phyloP scores from a whole-genome alignment of 805 yeast species.

The Candida ortonii region DNA sequence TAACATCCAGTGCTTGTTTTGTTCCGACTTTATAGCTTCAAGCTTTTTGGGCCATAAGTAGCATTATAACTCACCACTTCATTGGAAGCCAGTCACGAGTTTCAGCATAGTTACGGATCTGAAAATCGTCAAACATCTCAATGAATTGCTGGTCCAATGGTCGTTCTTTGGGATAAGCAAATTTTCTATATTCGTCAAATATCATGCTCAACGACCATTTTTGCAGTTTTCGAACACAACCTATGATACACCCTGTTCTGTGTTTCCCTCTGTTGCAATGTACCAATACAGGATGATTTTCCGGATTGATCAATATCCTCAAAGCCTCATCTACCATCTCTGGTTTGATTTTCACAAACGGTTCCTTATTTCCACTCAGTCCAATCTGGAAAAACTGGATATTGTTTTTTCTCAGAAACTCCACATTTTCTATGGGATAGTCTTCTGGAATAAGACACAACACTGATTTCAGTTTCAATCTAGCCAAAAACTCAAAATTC shows the following conservation, averaged over 20 bases:
- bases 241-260: constrained; percentile 93
- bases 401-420: constrained; percentile 56
- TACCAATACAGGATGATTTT: constrained; percentile 84
- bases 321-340: constrained; percentile 76
- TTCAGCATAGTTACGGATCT: constrained; percentile 53
- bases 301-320: constrained; percentile 77
- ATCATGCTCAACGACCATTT: constrained; percentile 93
- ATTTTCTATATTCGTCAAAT: constrained; percentile 91
- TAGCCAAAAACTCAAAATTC: constrained; percentile 68
- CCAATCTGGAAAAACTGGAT: constrained; percentile 84
- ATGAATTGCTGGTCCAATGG: constrained; percentile 95
- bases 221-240: constrained; percentile 84
- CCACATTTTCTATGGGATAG: constrained; percentile 73
- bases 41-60: too few species aligned
- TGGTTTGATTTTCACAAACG: constrained; percentile 71
- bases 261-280: constrained; percentile 98
- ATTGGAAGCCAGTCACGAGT: constrained; percentile 62
- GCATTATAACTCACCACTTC: constrained; percentile 56
- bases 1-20: constrained; percentile 2
- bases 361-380: constrained; percentile 93
- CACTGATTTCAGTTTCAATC: constrained; percentile 65
- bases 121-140: constrained; percentile 75
- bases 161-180: constrained; percentile 92
- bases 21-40: not conserved
- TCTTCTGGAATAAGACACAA: constrained; percentile 88